Evolutionary conservation across 805 yeast genomes (phyloP), one percentile per base, ranked within the genome.

Genomic region (Teunomyces panamensis): DNA sequence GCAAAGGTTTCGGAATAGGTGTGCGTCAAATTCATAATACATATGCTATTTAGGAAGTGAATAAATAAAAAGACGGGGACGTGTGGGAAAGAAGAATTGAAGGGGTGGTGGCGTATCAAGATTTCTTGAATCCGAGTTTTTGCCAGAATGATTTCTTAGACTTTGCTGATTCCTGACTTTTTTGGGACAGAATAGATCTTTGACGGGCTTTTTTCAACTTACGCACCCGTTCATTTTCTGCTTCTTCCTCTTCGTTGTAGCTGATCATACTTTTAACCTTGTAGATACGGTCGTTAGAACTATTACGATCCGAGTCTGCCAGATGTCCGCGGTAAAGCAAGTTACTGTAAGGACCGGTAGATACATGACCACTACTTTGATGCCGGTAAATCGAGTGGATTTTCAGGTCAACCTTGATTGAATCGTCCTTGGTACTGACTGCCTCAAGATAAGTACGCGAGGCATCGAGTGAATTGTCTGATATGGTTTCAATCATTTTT

Each of bases 251-350:
- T 29, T 66, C 71, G 37, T 59, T 58, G 50, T 66, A 62, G 32
- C 69, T 68, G 27, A 73, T 64, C 48, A 73, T 56, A 24, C 72
- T 65, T 49, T 69, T 69, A n/a, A 73, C 76, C 50, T 69, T 71
- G 58, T 72, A 71, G 13, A 69, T 68, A 33, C 51, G 56, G 39
- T 54, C 55, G 16, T 42, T 49, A 6, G 57, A 53, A 17, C 35
- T 32, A 8, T 48, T 45, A 36, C 34, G 27, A 13, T 47, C 49
- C n/a, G 54, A 32, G 27, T 49, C 53, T 4, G 42, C 27, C 37
- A 50, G 45, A 9, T 17, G 36, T 17, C 37, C 43, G 9, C 50
- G 48, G 30, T 34, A 26, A 14, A 51, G 43, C 27, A 54, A 37
- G 46, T 48, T 11, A 45, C 53, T 39, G 30, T 52, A 34, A n/a